These are phyloP conservation scores for Xylariaceae sp. DNA, from an alignment of 2,329 filamentous ascomycete genomes.

Conservation along the genomic window DNA sequence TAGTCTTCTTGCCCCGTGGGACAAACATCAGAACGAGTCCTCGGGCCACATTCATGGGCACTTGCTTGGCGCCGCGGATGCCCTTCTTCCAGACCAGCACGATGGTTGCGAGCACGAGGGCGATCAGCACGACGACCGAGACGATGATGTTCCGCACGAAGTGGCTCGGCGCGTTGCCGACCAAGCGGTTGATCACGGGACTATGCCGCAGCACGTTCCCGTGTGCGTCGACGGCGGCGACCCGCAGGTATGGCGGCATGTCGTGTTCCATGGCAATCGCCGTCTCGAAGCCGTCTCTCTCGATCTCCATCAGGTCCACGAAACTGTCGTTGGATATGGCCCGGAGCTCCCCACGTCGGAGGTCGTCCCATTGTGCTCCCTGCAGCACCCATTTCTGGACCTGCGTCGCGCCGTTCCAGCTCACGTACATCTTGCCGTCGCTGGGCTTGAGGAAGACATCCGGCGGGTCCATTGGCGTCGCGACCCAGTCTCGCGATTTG, in stretches of 20 bases:
- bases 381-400: slow-evolving; percentile 21
- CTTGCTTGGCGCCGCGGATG: slow-evolving; percentile 5
- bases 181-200: slow-evolving; percentile 6
- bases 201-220: slow-evolving; percentile 10
- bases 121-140: not conserved
- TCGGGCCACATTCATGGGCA: slow-evolving; percentile 3
- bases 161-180: slow-evolving; percentile 6
- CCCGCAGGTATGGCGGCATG: slow-evolving; percentile 15
- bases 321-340: slow-evolving; percentile 3
- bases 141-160: slow-evolving; percentile 3
- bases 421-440: slow-evolving; percentile 29
- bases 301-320: slow-evolving; percentile 3
- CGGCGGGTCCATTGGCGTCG: slow-evolving; percentile 17
- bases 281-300: slow-evolving; percentile 11
- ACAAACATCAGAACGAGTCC: not conserved
- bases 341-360: not conserved
- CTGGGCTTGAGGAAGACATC: slow-evolving; percentile 8
- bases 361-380: slow-evolving; percentile 11
- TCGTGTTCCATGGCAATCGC: slow-evolving; percentile 4
- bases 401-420: slow-evolving; percentile 44
- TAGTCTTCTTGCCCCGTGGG: not conserved
- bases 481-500: slow-evolving; percentile 46
- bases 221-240: slow-evolving; percentile 7
- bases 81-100: slow-evolving; percentile 5
- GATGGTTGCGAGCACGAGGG: not conserved